phyloP scores from a whole-genome alignment of 108 stramenopile species.

The Skeletonema tropicum region DNA sequence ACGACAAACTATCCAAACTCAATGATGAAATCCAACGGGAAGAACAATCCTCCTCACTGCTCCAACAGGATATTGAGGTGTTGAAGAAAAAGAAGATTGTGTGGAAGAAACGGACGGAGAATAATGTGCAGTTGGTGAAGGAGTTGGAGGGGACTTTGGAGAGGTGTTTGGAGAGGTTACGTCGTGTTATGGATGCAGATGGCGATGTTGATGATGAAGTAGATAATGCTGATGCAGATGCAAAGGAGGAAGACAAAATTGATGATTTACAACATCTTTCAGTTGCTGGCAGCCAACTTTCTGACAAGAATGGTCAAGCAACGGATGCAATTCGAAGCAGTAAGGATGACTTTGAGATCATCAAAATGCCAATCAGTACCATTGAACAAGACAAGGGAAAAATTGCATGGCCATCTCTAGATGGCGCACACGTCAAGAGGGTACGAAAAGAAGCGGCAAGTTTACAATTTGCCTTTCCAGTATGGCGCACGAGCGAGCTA shows the following conservation, averaged over 20 bases:
- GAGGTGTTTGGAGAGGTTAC: slow-evolving; percentile 29
- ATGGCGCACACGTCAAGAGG: neutral
- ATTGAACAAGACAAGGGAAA: neutral
- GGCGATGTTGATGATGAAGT: neutral
- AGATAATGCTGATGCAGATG: neutral
- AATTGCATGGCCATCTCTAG: slow-evolving; percentile 15
- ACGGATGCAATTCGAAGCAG: neutral
- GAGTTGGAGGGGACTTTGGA: slow-evolving; percentile 35
- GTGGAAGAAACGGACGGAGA: slow-evolving; percentile 32
- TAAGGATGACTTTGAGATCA: neutral
- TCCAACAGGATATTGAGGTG: slow-evolving; percentile 19
- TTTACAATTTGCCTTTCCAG: slow-evolving; percentile 11
- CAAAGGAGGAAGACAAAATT: slow-evolving; percentile 8
- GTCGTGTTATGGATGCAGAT: slow-evolving; percentile 7
- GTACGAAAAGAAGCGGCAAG: slow-evolving; percentile 4
- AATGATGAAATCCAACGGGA: slow-evolving; percentile 23
- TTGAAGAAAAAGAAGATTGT: slow-evolving; percentile 15
- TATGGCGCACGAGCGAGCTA: slow-evolving; percentile 28
- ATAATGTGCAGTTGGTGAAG: slow-evolving; percentile 24
- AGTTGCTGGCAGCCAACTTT: neutral
- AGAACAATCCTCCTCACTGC: neutral
- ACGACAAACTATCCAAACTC: slow-evolving; percentile 23
- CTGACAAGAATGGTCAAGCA: neutral
- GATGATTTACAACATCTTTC: slow-evolving; percentile 1
- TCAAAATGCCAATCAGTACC: neutral